Evolutionary conservation across 78 protist genomes (phyloP).

Genomic region (Dictyostelium firmibasis): DNA sequence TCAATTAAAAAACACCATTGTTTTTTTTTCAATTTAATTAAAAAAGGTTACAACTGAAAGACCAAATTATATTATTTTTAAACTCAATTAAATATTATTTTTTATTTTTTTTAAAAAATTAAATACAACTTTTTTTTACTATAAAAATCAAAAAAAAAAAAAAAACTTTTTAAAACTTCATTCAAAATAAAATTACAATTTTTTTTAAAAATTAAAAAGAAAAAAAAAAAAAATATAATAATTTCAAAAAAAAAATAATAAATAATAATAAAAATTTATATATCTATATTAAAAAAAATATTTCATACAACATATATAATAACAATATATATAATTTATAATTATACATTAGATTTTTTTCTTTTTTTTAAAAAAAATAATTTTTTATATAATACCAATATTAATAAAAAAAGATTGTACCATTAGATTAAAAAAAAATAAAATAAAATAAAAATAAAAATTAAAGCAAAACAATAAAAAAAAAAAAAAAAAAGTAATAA

Average conservation of each 20-base stretch:
- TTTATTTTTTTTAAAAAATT: neutral
- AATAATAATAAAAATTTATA: neutral
- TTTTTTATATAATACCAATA: neutral
- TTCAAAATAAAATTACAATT: neutral
- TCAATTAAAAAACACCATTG: neutral
- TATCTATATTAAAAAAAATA: neutral
- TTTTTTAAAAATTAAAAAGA: neutral
- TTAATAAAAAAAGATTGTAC: neutral
- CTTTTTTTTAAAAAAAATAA: neutral
- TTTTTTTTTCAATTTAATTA: neutral
- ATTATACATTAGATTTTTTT: neutral
- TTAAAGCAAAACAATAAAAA: neutral
- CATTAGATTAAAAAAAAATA: neutral
- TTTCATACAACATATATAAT: neutral
- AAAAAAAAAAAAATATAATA: neutral
- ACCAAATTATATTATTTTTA: neutral
- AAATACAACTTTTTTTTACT: neutral
- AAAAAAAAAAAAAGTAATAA: neutral
- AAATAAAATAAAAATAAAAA: neutral
- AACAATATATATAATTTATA: too few relatives aligned
- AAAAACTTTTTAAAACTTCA: neutral
- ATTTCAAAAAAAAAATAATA: neutral
- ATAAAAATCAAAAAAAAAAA: neutral
- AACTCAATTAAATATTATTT: neutral
- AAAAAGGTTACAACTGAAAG: neutral